Evolutionary conservation across 2,329 filamentous ascomycete species (phyloP), one percentile per base, ranked within the genome.

Genomic region (Penicillium polonicum): DNA sequence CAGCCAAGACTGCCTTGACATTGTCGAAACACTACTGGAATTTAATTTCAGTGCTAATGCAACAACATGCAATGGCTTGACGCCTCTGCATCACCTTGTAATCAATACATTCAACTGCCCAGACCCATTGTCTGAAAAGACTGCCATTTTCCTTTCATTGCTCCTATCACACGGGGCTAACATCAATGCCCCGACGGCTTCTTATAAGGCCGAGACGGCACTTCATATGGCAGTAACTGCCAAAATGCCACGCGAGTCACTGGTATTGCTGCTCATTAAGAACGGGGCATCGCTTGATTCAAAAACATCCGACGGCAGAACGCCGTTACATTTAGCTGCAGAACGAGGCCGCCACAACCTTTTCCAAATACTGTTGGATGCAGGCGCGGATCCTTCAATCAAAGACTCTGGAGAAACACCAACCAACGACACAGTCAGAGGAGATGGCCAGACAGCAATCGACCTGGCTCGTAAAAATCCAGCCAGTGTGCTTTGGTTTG

Each of bases 221-320:
- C 62, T 72, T 0, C 70, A 72, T 42, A 60, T 72, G 2, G 70
- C 70, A 5, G 51, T 58, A 0, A 64, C 60, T 8, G 61, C 68
- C 0, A 59, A 58, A 1, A 51, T 66, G 1, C 63, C 68, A 5
- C 60, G 60, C 0, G 62, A 62, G 1, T 56, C 59, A 4, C 54
- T 71, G 0, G 53, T 72, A 2, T 27, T 27, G 0, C 56, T 72
- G n/a, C 67, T 73, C 3, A 45, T 72, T 2, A 15, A 56, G 2
- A 48, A 55, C 1, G 70, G 70, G 3, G 65, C 68, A 0, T 45
- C 55, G 1, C 21, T 69, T 8, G 61, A 70, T 38, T 25, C 58
- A 10, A 59, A 33, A 17, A 68, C 58, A 0, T 52, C 38, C 0
- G 65, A 71, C 1, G 68, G 68, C 0, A 67, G 66, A 19, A 67